Base-by-base conservation (phyloP, 768 basidiomycete species). In the Pulveroboletus sp. region DNA sequence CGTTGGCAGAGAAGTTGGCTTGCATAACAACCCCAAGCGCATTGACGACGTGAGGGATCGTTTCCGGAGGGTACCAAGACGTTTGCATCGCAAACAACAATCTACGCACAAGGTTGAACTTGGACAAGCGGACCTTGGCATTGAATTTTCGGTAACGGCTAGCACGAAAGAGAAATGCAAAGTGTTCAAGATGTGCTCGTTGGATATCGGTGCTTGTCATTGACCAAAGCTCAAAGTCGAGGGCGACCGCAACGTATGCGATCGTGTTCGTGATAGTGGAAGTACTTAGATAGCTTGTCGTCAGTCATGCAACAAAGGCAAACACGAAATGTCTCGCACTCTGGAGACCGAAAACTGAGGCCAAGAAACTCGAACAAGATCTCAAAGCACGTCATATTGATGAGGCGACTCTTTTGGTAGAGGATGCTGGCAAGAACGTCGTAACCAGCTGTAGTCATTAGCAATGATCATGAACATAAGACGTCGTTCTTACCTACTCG, bases 191-290 rank as follows among this genome's bases (percentile, higher is more conserved):
- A 57, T 93, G 85, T 11, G 82, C 77, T 5, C 75, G 76, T 58
- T 91, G 89, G n/a, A 96, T 82, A 43, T 89, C 88, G 15, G 72
- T 62, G 4, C 75, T 74, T 0, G 87, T 82, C 30, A 71, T 76
- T 0, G 88, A 82, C 94, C 94, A 97, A 10, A 96, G 80, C 45
- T 91, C 85, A 55, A 97, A 90, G 59, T 95, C 92, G 1, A 97
- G 79, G 0, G 89, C 90, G 42, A 97, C 78, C 5, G 84, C 79
- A 39, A 79, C 77, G 64, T 96, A 95, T 6, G 89, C 93, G 1
- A 86, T 74, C 5, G 83, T 74, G 59, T 95, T 95, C 43, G 84
- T 79, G 28, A 97, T 76, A 0, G 88, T 90, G 1, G 94, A 93
- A 49, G 80, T 76, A 28, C 91, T 93, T 51, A 40, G 7, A 32